Base-by-base conservation (phyloP, 139 green algal genomes). In the Haematococcus lacustris region DNA sequence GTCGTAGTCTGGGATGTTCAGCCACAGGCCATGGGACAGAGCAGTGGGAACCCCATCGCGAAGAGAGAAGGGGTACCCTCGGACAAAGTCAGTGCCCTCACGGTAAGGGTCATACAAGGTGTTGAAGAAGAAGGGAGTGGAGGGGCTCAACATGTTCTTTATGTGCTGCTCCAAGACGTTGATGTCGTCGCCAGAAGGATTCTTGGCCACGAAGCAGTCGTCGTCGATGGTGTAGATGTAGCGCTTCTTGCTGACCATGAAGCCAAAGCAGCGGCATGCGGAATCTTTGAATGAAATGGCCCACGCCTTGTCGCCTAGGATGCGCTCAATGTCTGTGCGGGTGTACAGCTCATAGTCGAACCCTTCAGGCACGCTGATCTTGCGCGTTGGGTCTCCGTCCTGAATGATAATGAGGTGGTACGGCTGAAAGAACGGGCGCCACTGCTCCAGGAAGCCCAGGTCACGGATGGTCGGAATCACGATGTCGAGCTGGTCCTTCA, bases 1-100 rank as follows among this genome's bases (percentile, higher is more conserved):
- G 71, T 98, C 94, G 65, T 98, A 98, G 87, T 98, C 94, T 0
- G 94, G 94, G 65, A 98, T 96, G 88, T 98, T 98, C 34, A 98
- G 84, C 93, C 93, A 98, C 70, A 98, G 87, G 23, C 93, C 91
- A 77, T 98, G 94, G 0, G 92, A 97, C 4, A 97, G 81, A 23
- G 88, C 94, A 0, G 94, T 98, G 37, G 87, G 82, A 23, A 93
- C 88, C 32, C 94, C 94, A 72, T 98, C 93, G 3, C 94, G 80
- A 78, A 97, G 83, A 78, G 62, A 89, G 82, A 96, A 96, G 21
- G 90, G 90, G 82, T 95, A 95, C 41, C 90, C 90, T 3, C 91
- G 88, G 3, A 95, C 90, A 77, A 85, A 85, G 69, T 82, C 80
- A 41, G 68, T 76, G 63, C 39, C 80, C 66, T 87, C 77, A 1